Evolutionary conservation across 352 stramenopile species (phyloP).

Genomic region (Phytophthora constricta): DNA sequence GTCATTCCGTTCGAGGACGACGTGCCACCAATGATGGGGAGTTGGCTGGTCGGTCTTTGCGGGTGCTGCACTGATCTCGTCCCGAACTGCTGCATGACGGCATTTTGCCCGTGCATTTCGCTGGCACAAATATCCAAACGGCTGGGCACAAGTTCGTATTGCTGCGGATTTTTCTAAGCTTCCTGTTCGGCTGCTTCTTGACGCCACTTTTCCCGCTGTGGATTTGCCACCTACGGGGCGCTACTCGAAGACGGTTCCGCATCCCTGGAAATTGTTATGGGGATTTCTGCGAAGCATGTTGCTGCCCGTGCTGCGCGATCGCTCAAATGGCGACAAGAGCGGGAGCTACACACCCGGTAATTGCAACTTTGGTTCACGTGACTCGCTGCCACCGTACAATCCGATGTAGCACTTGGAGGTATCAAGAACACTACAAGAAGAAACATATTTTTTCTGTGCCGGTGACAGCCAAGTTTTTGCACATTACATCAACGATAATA

Average conservation of each 20-base stretch:
- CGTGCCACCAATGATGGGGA: constrained; percentile 27
- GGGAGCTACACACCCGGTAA: constrained; percentile 55
- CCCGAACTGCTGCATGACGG: constrained; percentile 48
- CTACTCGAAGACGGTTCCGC: constrained; percentile 45
- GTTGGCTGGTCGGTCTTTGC: constrained; percentile 30
- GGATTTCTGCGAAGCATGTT: constrained; percentile 46
- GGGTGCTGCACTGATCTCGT: constrained; percentile 41
- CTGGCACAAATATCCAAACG: constrained; percentile 43
- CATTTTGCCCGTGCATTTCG: constrained; percentile 46
- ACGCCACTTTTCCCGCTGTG: constrained; percentile 20
- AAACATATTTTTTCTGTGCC: too few relatives aligned
- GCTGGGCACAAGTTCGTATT: constrained; percentile 36
- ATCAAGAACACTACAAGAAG: too few relatives aligned
- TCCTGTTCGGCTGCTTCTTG: constrained; percentile 26
- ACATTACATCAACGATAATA: constrained; percentile 9
- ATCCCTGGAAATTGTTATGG: constrained; percentile 45
- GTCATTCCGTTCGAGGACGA: constrained; percentile 33
- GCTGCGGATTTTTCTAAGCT: constrained; percentile 20
- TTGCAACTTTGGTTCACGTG: constrained; percentile 51
- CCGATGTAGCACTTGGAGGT: constrained; percentile 11
- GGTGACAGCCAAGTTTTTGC: neutral
- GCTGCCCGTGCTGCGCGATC: constrained; percentile 57
- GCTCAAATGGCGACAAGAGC: constrained; percentile 61
- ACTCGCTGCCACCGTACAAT: constrained; percentile 39
- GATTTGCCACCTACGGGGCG: constrained; percentile 46